These are phyloP conservation scores for Fusarium domesticum DNA, from an alignment of 2,329 filamentous ascomycete species.

Conservation along the genomic window DNA sequence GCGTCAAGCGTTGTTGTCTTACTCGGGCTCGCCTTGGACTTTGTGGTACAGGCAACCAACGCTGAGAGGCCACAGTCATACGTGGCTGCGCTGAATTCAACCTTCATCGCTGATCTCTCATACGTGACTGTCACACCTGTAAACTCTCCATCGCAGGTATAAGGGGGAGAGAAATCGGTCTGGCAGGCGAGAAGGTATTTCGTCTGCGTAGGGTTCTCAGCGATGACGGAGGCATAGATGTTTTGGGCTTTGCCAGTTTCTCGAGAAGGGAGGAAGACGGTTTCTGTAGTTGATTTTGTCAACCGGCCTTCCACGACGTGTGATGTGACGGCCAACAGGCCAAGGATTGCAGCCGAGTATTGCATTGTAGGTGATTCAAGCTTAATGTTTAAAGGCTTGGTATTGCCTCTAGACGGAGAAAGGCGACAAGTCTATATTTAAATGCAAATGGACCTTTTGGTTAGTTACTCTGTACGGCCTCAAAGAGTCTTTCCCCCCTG, in stretches of 20 bases:
- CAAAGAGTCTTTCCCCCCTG: too few species aligned
- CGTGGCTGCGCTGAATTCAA: conserved; percentile 13
- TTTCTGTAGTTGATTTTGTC: conserved; percentile 11
- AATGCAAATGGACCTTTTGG: too few species aligned
- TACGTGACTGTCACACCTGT: conserved; percentile 22
- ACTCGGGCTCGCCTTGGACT: conserved; percentile 1
- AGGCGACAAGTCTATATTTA: too few species aligned
- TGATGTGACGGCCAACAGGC: too few species aligned
- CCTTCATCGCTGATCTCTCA: conserved; percentile 10
- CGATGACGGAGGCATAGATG: conserved; percentile 27
- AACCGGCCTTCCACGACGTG: too few species aligned
- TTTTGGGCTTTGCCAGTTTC: conserved; percentile 17
- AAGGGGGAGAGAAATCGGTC: conserved; percentile 14
- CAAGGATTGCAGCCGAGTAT: too few species aligned
- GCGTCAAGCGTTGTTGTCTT: conserved; percentile 13
- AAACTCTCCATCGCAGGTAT: conserved; percentile 22
- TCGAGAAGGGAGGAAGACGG: conserved; percentile 15
- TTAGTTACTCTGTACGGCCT: too few species aligned
- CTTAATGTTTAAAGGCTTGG: too few species aligned
- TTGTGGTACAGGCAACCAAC: conserved; percentile 15
- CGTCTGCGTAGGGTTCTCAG: conserved; percentile 15
- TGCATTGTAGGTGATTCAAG: too few species aligned
- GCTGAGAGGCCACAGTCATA: conserved; percentile 18
- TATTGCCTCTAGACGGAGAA: too few species aligned
- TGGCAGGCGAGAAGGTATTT: conserved; percentile 26